These are phyloP conservation scores for Paecilomyces fulvus DNA, from an alignment of 2,329 filamentous ascomycete species.

Conservation along the genomic window DNA sequence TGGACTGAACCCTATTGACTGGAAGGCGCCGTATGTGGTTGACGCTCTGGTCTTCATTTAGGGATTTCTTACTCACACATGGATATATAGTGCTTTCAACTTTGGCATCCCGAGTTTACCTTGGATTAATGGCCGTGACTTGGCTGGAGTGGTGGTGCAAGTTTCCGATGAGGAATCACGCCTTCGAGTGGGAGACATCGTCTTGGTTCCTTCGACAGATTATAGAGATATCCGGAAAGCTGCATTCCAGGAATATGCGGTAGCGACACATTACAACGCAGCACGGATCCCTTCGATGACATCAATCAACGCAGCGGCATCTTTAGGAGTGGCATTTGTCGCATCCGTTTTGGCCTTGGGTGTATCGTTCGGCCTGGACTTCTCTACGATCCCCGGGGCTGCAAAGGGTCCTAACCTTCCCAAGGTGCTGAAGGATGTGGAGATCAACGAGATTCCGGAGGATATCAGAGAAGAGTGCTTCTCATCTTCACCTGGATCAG, in stretches of 20 bases:
- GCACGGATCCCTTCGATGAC: slow-evolving; percentile 51
- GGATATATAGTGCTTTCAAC: slow-evolving; percentile 51
- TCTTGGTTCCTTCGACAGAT: slow-evolving; percentile 56
- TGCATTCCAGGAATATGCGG: slow-evolving; percentile 61
- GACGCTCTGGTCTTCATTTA: not conserved
- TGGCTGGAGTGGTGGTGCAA: slow-evolving; percentile 56
- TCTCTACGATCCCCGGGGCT: slow-evolving; percentile 38
- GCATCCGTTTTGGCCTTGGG: slow-evolving; percentile 59
- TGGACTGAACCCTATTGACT: slow-evolving; percentile 69
- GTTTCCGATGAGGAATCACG: slow-evolving; percentile 36
- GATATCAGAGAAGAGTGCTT: slow-evolving; percentile 59
- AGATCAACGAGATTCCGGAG: slow-evolving; percentile 43
- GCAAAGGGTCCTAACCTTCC: slow-evolving; percentile 53
- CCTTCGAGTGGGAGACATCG: slow-evolving; percentile 48
- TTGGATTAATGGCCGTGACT: slow-evolving; percentile 61
- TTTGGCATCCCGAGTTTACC: slow-evolving; percentile 61
- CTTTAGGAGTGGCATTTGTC: slow-evolving; percentile 63
- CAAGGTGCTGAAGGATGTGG: slow-evolving; percentile 40
- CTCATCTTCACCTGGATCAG: slow-evolving; percentile 41
- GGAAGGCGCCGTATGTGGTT: slow-evolving; percentile 58
- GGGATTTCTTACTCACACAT: not conserved
- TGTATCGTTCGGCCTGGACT: slow-evolving; percentile 62
- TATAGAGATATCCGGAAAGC: slow-evolving; percentile 65
- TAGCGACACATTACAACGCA: slow-evolving; percentile 57
- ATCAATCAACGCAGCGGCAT: slow-evolving; percentile 49